Base-by-base conservation (phyloP, 2,329 filamentous ascomycete species). In the Fusarium sp. region DNA sequence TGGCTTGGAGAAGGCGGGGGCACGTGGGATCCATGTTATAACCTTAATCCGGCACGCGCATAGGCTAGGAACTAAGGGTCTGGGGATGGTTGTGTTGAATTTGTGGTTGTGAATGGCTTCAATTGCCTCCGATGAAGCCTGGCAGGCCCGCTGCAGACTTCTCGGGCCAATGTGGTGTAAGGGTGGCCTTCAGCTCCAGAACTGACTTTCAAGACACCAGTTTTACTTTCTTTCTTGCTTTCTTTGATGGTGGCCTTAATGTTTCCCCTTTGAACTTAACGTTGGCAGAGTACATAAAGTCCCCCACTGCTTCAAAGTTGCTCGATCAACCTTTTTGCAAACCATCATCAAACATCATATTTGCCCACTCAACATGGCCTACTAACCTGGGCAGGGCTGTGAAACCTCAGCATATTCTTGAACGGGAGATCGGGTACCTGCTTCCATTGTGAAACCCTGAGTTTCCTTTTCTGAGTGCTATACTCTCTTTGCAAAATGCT, bases 401-500 rank as follows among this genome's bases (percentile, higher is more conserved):
- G 56, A 24, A 39, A 44, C 39, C 24, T 41, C 42, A 38, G 34
- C 24, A 24, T 24, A 34, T 51, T 24, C 17, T 24, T 51, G 30
- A 30, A 51, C 48, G 30, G 30, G 17, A 24, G n/a, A 51, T 30
- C 20, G 20, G 44, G 34, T 15, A 15, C 34, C 34, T 51, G 32
- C 42, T 41, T 22, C 22, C 59, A 36, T 51, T 51, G 48, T 14
- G 28, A 32, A 24, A 32, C 30, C 12, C 48, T 24, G 22, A 18
- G 48, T 24, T 32, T 18, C 48, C 17, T 32, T 51, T 51, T 24
- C 48, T 18, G 48, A 51, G 17, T 51, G 28, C 48, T 24, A 24
- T 38, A 18, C 18, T 28, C 15, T 32, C 18, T 47, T 38, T 39
- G 44, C 47, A 67, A 67, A 39, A 79, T 82, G 79, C 72, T 81